A percentile compares a stretch with the other conserved stretches of the same genome.
These are phyloP conservation scores for Syzygium aromaticum DNA, from an alignment of 345 rosid species.

Conservation along the genomic window DNA sequence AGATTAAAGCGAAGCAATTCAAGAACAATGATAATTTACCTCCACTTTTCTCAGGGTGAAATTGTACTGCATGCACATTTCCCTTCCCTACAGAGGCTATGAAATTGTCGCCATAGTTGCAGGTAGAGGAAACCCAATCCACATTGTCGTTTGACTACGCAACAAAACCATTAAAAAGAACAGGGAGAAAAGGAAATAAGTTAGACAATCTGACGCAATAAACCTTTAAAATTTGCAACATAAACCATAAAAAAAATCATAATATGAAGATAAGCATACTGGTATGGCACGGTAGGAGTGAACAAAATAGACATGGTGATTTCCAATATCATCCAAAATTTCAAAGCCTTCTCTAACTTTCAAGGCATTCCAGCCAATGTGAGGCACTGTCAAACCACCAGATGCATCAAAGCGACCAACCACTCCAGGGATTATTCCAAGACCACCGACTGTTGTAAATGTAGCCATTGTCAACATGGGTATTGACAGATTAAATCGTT, in stretches of 20 bases:
- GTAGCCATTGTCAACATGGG: slow-evolving; percentile 1
- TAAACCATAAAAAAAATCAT: neutral
- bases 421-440: slow-evolving; percentile 87
- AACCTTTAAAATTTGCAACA: neutral
- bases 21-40: slow-evolving; percentile 31
- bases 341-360: slow-evolving; percentile 55
- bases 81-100: slow-evolving; percentile 87
- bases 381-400: slow-evolving; percentile 73
- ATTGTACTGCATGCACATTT: slow-evolving; percentile 95
- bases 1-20: neutral
- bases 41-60: slow-evolving; percentile 99
- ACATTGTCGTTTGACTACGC: slow-evolving; percentile 56
- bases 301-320: slow-evolving; percentile 86
- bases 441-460: slow-evolving; percentile 62
- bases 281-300: slow-evolving; percentile 95
- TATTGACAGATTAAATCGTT: neutral
- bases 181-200: neutral
- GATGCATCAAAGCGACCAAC: slow-evolving; percentile 86
- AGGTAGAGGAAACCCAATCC: slow-evolving; percentile 90
- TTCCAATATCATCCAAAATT: slow-evolving; percentile 79
- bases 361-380: slow-evolving; percentile 99
- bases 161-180: slow-evolving; percentile 2
- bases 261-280: slow-evolving; percentile 21
- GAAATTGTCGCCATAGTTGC: slow-evolving; percentile 73
- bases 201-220: neutral